Evolutionary conservation across 352 stramenopile genomes (phyloP), one percentile per base, ranked within the genome.

Genomic region (Thalassiosira pacifica): DNA sequence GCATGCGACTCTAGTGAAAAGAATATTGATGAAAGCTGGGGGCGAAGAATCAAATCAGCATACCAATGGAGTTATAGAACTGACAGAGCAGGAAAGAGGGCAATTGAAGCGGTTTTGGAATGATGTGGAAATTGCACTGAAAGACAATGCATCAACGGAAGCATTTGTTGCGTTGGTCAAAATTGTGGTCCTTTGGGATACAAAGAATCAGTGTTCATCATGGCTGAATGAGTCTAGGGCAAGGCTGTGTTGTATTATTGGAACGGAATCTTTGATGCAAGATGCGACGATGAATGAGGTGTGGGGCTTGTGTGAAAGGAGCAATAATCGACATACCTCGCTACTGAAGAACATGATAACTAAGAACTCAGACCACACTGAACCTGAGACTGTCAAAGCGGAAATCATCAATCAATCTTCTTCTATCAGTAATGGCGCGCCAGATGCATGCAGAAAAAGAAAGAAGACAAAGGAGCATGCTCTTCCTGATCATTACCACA

Each of bases 1-100:
- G 61, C 78, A 89, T 71, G 72, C 77, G 37, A 80, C 59, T 16
- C 24, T 87, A 29, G 83, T 79, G 29, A 87, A 90, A 66, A 61
- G 80, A 82, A 87, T 87, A 55, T 45, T 87, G 22, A 59, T 53
- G 4, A 89, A 85, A 31, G n/a, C n/a, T n/a, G 60, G 79, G n/a
- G 34, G 22, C 55, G 55, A 73, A 31, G 19, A 55, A 42, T 48
- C 53, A 66, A 24, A 24, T n/a, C 13, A 40, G 19, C 55, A 65
- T 45, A 9, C 48, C 40, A 27, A 67, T 32, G 29, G 29, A 76
- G 37, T 29, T 19, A n/a, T 18, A 31, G 0, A n/a, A 32, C 59
- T 85, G 29, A 48, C 61, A 48, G 26, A 69, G 26, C 45, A 60
- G 29, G 68, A 88, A 73, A 24, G 22, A 5, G 24, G 59, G 22